Evolutionary conservation across 78 protist species (phyloP).

Genomic region (Guillardia theta): DNA sequence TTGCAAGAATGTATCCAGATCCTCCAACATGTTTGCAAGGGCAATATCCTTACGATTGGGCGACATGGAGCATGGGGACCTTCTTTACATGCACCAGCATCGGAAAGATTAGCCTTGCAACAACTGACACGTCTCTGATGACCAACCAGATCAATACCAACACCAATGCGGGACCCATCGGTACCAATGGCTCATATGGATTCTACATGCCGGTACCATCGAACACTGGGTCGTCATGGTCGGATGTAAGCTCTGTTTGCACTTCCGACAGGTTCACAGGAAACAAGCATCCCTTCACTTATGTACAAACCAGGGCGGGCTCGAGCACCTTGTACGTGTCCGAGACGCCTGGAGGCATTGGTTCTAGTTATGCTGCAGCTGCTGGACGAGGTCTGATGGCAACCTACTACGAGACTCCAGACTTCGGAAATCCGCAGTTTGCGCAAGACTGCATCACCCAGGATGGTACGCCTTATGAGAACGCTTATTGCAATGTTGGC

Average conservation of each 20-base stretch:
- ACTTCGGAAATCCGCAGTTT: neutral
- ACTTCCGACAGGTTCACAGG: neutral
- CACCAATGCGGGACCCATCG: neutral
- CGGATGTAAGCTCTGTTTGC: neutral
- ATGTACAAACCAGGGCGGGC: slow-evolving; percentile 17
- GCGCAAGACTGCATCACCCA: neutral
- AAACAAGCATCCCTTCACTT: slow-evolving; percentile 24
- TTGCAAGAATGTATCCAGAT: neutral
- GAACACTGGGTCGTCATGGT: neutral
- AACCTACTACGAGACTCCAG: slow-evolving; percentile 13
- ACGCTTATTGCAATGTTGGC: neutral
- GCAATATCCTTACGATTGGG: neutral
- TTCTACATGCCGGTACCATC: neutral
- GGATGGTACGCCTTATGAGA: neutral
- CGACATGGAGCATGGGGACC: neutral
- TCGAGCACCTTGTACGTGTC: neutral
- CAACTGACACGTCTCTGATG: neutral
- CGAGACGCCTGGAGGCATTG: neutral
- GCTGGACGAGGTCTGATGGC: slow-evolving; percentile 1
- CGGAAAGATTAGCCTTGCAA: neutral
- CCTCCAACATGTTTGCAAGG: neutral
- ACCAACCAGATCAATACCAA: neutral
- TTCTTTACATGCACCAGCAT: neutral
- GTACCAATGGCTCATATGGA: neutral
- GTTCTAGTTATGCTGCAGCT: neutral